A percentile compares a stretch with the other conserved stretches of the same genome.
Evolutionary conservation across 306 rosid genomes (phyloP).

Genomic region (Citrullus colocynthis): DNA sequence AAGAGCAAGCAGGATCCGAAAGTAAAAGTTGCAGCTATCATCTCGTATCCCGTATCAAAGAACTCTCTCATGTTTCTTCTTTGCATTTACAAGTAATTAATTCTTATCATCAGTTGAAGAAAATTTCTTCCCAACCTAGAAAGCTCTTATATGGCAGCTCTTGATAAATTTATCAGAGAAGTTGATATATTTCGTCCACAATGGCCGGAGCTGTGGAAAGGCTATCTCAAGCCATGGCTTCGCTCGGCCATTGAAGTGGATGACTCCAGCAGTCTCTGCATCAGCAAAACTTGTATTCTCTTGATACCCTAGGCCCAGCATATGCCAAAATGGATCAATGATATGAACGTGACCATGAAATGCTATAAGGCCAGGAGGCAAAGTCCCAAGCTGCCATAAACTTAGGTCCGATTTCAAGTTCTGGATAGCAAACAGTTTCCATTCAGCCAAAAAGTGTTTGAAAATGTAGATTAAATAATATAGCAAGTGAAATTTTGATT

Average conservation of each 20-base stretch:
- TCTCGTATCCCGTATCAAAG: slow-evolving; percentile 1
- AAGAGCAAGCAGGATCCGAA: slow-evolving; percentile 26
- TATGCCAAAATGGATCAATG: slow-evolving; percentile 95
- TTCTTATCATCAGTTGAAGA: slow-evolving; percentile 22
- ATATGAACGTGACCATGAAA: slow-evolving; percentile 79
- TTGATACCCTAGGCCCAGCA: slow-evolving; percentile 94
- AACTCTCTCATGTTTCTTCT: slow-evolving; percentile 25
- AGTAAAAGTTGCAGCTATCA: not conserved
- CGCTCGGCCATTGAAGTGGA: slow-evolving; percentile 95
- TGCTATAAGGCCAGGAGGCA: slow-evolving; percentile 98
- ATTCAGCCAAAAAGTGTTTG: not conserved
- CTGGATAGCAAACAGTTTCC: slow-evolving; percentile 26
- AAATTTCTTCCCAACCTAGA: slow-evolving; percentile 27
- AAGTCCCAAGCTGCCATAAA: slow-evolving; percentile 96
- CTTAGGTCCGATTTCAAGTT: slow-evolving; percentile 93
- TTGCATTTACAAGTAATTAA: slow-evolving; percentile 20
- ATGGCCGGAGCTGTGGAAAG: slow-evolving; percentile 55
- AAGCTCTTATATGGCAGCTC: slow-evolving; percentile 69
- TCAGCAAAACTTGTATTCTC: slow-evolving; percentile 64
- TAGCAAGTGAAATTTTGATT: not conserved
- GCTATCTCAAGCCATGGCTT: slow-evolving; percentile 98
- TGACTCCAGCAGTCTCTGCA: slow-evolving; percentile 66
- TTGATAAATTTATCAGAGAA: slow-evolving; percentile 89
- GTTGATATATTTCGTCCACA: slow-evolving; percentile 75
- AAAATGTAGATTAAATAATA: not conserved